Conservation (phyloP, 2,329 filamentous ascomycete species). For the Tolypocladium pustulatum region DNA sequence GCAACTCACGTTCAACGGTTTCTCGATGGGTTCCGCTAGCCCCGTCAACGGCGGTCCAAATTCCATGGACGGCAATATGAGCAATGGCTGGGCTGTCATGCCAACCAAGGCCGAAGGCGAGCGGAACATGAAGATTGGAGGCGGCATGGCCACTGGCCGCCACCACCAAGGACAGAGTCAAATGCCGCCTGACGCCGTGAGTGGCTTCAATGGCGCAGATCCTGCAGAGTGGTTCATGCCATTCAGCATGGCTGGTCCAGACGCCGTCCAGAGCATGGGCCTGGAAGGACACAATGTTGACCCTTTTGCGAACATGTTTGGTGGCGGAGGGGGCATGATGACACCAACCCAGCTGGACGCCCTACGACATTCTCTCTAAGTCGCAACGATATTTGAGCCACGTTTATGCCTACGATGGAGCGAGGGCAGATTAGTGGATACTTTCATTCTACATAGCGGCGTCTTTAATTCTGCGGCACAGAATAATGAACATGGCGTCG, state of each 20-base stretch:
- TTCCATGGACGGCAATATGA: slow-evolving; percentile 26
- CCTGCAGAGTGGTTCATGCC: slow-evolving; percentile 81
- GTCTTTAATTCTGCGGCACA: not conserved
- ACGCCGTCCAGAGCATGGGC: slow-evolving; percentile 38
- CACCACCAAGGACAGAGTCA: slow-evolving; percentile 13
- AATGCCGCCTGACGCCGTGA: slow-evolving; percentile 9
- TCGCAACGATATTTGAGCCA: not conserved
- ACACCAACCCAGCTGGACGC: slow-evolving; percentile 23
- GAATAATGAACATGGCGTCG: not conserved
- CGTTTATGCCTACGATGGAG: not conserved
- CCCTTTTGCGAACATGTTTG: slow-evolving; percentile 39
- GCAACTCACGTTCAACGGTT: slow-evolving; percentile 67
- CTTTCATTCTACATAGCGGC: not conserved
- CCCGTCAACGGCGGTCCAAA: slow-evolving; percentile 23
- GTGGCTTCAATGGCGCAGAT: slow-evolving; percentile 26
- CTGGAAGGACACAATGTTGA: slow-evolving; percentile 33
- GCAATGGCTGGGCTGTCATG: slow-evolving; percentile 30
- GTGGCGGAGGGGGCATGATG: slow-evolving; percentile 24
- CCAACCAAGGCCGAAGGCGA: slow-evolving; percentile 16
- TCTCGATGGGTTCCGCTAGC: slow-evolving; percentile 40
- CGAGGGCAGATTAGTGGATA: not conserved
- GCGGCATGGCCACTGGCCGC: slow-evolving; percentile 15
- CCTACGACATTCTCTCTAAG: slow-evolving; percentile 19
- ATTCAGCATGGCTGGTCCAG: slow-evolving; percentile 78
- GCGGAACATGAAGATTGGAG: slow-evolving; percentile 16